Base-by-base conservation (phyloP, 495 filamentous ascomycete genomes). In the Podospora anserina region DNA sequence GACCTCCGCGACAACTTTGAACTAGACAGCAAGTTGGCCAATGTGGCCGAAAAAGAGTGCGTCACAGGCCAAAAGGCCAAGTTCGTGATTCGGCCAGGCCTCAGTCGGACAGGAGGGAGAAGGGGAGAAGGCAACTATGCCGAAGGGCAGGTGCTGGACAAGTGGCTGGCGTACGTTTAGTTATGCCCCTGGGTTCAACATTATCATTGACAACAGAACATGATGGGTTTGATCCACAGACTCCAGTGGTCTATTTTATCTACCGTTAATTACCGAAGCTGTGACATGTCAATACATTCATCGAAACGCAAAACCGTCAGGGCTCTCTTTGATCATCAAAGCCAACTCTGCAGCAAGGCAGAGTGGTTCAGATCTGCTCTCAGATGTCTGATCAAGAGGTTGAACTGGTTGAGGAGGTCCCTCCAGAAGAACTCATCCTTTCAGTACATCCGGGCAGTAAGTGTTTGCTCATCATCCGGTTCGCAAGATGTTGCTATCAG, bases 261-360 rank as follows among this genome's bases (percentile, higher is more conserved):
- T 49, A 49, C 39, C 13, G 7, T 11, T 16, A 16, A 11, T 11
- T 49, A 13, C 7, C 9, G 39, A 49, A 3, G 13, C 2, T 49
- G 9, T 13, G 15, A 49, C 39, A 49, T 49, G 39, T 49, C 39
- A 3, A 49, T 11, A 49, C 39, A 49, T 49, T 3, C 13, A 49
- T 11, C 15, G 13, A 11, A 49, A 11, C 39, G 15, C 39, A 44
- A 27, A 57, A 79, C 76, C 79, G 79, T 84, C 83, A 82, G 83
- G 73, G 82, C 83, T 84, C 83, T 85, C 83, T 85, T 83, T 84
- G 78, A 75, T 82, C 81, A 69, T 79, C 79, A 84, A 73, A 39
- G 66, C 67, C 69, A 54, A 70, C 69, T 64, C 9, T 58, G 11
- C 66, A 61, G 64, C 68, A 64, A 63, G 20, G 55, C n/a, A 58